Base-by-base conservation (phyloP, 805 yeast genomes). In the Candida peoriensis region DNA sequence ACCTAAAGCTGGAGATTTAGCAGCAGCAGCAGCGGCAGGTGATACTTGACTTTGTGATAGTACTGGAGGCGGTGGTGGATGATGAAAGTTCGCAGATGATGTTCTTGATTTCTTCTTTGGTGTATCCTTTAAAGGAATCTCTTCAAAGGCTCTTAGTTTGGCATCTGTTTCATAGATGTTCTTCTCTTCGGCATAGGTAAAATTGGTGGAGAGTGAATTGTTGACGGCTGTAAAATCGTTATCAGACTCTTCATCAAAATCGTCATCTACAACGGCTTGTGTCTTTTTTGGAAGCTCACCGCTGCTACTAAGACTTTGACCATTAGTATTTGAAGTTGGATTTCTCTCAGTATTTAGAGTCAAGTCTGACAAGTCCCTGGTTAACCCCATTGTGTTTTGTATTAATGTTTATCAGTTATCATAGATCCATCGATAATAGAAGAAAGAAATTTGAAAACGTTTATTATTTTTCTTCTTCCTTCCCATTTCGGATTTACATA, bases 111-210 rank as follows among this genome's bases (percentile, higher is more conserved):
- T 45, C 48, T 25, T 74, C 55, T 23, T 72, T 65, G 27, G 22
- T 2, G 40, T 41, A 8, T 34, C 32, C 3, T 33, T 28, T 32
- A 37, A 31, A 15, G 42, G 38, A 16, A 53, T 36, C 20, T 48
- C 58, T 39, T 72, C 73, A 41, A 77, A 63, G 0, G 87, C 84
- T 39, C 70, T 66, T 24, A 75, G 54, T 48, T 81, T 81, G 47
- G 83, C 76, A 43, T 80, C 86, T 39, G 79, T 78, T 34, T 78
- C 87, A 48, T 70, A 71, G 47, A 81, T 64, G 48, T 67, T 63
- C 48, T 68, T 68, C 44, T 81, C 89, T 47, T 82, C 87, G 6
- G 76, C 72, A 33, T 78, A 66, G 1, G 85, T 75, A 48, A 66
- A 80, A 52, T 79, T 81, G 8, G 84, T 71, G 16, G 74, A 64